Conservation (phyloP, 225 moss, liverwort and hornwort genomes). For the Antitrichia curtipendula region DNA sequence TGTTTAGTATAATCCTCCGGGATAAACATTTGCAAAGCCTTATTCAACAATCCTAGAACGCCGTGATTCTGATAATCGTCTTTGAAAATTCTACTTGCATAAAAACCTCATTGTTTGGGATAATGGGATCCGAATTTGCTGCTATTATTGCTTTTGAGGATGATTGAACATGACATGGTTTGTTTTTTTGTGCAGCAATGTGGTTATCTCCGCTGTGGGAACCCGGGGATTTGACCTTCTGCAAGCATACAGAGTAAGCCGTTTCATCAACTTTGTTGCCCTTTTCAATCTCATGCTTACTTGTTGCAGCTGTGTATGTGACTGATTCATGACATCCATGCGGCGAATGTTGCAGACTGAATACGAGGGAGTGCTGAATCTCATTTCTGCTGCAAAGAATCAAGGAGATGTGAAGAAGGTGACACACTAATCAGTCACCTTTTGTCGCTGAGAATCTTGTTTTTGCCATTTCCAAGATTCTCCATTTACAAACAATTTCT, state of each 20-base stretch:
- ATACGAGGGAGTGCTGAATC: conserved; percentile 78
- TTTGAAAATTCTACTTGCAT: background rate
- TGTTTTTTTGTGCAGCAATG: conserved; percentile 32
- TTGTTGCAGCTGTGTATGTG: background rate
- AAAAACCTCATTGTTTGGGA: too few relatives aligned
- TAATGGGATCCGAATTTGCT: background rate
- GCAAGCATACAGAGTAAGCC: conserved; percentile 54
- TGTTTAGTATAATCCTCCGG: background rate
- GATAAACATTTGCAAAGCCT: background rate
- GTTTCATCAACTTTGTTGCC: background rate
- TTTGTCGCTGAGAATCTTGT: background rate
- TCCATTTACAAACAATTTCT: too few relatives aligned
- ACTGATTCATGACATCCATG: background rate
- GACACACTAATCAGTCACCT: background rate
- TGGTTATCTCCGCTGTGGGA: conserved; percentile 74
- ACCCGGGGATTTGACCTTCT: conserved; percentile 66
- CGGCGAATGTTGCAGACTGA: conserved; percentile 44
- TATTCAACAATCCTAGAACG: background rate
- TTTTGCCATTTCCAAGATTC: background rate
- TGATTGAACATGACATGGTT: background rate
- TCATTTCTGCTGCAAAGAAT: conserved; percentile 86
- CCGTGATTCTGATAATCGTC: background rate
- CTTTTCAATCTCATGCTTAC: background rate
- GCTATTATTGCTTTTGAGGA: background rate
- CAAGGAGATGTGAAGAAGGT: conserved; percentile 87